Conservation (phyloP, 2,329 filamentous ascomycete genomes). For the Endoconidiophora polonica region DNA sequence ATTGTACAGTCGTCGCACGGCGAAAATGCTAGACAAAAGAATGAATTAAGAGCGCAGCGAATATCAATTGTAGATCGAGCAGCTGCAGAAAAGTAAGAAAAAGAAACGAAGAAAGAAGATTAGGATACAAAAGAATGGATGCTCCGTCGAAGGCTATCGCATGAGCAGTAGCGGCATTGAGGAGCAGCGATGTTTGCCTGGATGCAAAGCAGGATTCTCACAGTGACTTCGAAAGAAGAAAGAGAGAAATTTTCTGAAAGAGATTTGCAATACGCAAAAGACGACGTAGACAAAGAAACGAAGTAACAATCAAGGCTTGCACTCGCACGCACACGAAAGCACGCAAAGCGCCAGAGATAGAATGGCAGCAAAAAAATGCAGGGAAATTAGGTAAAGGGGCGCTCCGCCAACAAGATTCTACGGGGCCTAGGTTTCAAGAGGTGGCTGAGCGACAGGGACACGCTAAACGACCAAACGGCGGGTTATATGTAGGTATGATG, state of each 20-base stretch:
- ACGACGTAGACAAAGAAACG: slow-evolving; percentile 9
- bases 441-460: slow-evolving; percentile 12
- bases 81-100: not conserved
- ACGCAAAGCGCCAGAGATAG: not conserved
- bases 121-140: slow-evolving; percentile 11
- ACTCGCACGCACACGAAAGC: not conserved
- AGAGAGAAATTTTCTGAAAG: not conserved
- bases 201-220: slow-evolving; percentile 5
- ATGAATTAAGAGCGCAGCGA: not conserved
- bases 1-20: slow-evolving; percentile 11
- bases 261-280: slow-evolving; percentile 6
- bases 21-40: slow-evolving; percentile 7
- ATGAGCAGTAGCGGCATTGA: not conserved
- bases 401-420: slow-evolving; percentile 5
- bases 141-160: not conserved
- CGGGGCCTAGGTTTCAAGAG: slow-evolving; percentile 8
- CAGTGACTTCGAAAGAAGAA: slow-evolving; percentile 7
- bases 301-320: slow-evolving; percentile 7
- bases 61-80: not conserved
- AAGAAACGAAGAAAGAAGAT: slow-evolving; percentile 2
- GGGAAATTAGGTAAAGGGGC: slow-evolving; percentile 13
- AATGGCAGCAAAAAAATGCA: slow-evolving; percentile 9
- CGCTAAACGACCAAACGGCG: not conserved
- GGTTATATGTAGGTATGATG: too few species aligned
- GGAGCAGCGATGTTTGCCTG: slow-evolving; percentile 8